Base-by-base conservation (phyloP, 768 basidiomycete species). In the Solioccasus polychromus region DNA sequence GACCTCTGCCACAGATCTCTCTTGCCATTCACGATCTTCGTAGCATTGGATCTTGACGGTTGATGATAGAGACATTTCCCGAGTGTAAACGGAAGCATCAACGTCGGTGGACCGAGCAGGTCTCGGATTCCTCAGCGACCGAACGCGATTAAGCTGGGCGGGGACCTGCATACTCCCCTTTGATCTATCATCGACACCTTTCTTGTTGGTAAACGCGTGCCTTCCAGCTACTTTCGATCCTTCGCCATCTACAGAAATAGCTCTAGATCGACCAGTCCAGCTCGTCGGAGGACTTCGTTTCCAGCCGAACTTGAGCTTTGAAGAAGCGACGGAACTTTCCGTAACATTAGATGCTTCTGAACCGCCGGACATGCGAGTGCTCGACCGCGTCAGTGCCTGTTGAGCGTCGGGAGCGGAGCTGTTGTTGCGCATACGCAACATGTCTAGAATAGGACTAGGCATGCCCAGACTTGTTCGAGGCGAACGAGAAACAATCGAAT, bases 1-100 rank as follows among this genome's bases (percentile, higher is more conserved):
- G n/a, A 68, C 60, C 8, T 68, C 66, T 1, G 34, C 37, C 41
- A 68, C 18, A 25, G 48, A 42, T 29, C 42, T 57, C 41, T 63
- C 61, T n/a, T 54, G 35, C 59, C 59, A 64, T 11, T 34, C 40
- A 3, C 47, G 31, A 17, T 29, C 42, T 18, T 55, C 44, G 15
- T 35, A 44, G 10, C 42, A 42, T 19, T 54, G 50, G 19, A 63
- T 36, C 30, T 39, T 53, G n/a, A 63, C n/a, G 15, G 43, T 46
- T 1, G 51, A 25, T 5, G 31, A 18, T 8, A n/a, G 4, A 18
- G 18, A 7, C 28, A 14, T 29, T 26, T 12, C 36, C 35, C 25
- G 31, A 10, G 11, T 32, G 17, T n/a, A n/a, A n/a, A 31, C 24
- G 19, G 17, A 35, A 22, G 5, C 1, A 1, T 24, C 31, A 0